Percentiles rank a stretch among this genome's conserved stretches.
Conservation (phyloP, 768 basidiomycete species). For the Grammothele lineata region DNA sequence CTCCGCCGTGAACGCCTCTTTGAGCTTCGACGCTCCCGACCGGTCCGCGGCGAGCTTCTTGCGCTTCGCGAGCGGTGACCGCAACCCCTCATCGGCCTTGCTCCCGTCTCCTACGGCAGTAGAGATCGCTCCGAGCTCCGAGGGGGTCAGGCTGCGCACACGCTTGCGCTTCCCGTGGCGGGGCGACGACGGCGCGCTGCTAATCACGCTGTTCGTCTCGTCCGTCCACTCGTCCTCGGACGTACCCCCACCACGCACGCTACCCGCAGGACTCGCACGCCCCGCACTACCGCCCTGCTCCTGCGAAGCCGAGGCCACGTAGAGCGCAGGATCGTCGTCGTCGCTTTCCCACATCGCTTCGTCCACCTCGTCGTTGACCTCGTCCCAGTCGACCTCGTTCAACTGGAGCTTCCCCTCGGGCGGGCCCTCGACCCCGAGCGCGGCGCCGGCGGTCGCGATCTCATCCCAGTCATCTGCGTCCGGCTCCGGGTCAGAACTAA, state of each 20-base stretch:
- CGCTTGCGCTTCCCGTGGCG: conserved; percentile 57
- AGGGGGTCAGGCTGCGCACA: conserved; percentile 66
- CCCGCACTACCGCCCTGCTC: conserved; percentile 28
- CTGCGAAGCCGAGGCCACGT: too few species aligned
- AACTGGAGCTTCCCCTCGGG: conserved; percentile 22
- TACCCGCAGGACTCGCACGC: conserved; percentile 20
- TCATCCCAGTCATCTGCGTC: conserved; percentile 68
- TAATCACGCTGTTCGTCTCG: conserved; percentile 43
- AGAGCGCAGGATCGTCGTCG: conserved; percentile 58
- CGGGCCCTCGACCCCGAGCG: conserved; percentile 32
- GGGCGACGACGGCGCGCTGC: conserved; percentile 38
- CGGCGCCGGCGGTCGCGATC: conserved; percentile 12
- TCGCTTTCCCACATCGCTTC: conserved; percentile 82
- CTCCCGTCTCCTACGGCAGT: conserved; percentile 22
- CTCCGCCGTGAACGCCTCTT: conserved; percentile 40
- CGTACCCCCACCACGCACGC: conserved; percentile 25
- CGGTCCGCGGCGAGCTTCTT: conserved; percentile 70
- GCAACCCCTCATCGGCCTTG: conserved; percentile 35
- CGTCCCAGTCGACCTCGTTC: conserved; percentile 66
- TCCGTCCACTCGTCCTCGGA: conserved; percentile 56
- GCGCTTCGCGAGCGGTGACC: conserved; percentile 76
- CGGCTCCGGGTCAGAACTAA: conserved; percentile 63
- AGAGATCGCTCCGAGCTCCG: conserved; percentile 42
- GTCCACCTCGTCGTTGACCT: conserved; percentile 83
- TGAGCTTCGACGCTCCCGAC: conserved; percentile 60